Conservation (phyloP, 1,284 basidiomycete species). For the Heterobasidion annosum region DNA sequence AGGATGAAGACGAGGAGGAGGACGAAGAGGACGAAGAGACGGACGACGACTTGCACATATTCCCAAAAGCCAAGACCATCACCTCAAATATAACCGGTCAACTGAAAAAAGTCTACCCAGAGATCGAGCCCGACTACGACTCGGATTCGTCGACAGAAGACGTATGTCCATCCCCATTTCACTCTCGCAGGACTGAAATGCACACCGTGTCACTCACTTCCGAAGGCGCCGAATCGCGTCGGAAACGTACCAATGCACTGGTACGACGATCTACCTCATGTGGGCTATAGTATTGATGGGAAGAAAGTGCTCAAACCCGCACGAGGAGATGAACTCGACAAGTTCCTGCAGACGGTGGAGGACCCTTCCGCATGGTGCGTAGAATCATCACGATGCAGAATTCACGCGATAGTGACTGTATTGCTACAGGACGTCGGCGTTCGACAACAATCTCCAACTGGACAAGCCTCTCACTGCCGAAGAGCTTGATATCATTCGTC, state of each 20-base stretch:
- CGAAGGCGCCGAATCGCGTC: constrained; percentile 84
- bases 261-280: constrained; percentile 99
- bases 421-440: constrained; percentile 73
- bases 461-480: constrained; percentile 85
- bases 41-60: constrained; percentile 34
- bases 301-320: constrained; percentile 93
- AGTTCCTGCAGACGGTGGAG: constrained; percentile 91
- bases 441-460: constrained; percentile 83
- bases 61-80: constrained; percentile 61
- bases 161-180: constrained; percentile 37
- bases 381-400: too few species aligned
- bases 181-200: background rate
- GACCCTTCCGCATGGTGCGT: constrained; percentile 84
- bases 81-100: constrained; percentile 82
- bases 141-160: constrained; percentile 97
- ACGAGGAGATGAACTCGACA: constrained; percentile 94
- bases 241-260: constrained; percentile 96
- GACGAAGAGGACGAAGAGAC: constrained; percentile 26
- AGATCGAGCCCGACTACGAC: constrained; percentile 94
- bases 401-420: too few species aligned
- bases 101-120: constrained; percentile 85
- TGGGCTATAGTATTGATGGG: constrained; percentile 95
- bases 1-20: constrained; percentile 22
- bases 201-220: constrained; percentile 4
- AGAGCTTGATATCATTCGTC: constrained; percentile 92